A percentile compares a stretch with the other conserved stretches of the same genome.
These are phyloP conservation scores for Sarcodon sp. DNA, from an alignment of 768 basidiomycete genomes.

Conservation along the genomic window DNA sequence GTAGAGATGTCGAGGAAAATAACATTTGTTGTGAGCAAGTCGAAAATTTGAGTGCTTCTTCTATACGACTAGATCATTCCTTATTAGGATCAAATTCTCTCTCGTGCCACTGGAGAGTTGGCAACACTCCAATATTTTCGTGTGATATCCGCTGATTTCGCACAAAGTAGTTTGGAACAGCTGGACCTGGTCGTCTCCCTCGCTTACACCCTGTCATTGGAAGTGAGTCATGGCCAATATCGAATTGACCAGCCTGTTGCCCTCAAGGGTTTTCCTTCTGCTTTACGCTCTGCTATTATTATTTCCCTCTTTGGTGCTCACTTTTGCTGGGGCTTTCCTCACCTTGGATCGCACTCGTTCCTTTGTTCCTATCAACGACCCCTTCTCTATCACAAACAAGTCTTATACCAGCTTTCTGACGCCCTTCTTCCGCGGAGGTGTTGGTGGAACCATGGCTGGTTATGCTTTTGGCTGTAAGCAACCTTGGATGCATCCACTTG, in stretches of 20 bases:
- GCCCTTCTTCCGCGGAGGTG: conserved; percentile 42
- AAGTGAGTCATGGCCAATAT: background rate
- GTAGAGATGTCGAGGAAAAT: no score
- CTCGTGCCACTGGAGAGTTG: background rate
- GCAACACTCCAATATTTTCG: background rate
- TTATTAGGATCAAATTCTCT: no score
- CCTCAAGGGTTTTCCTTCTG: conserved; percentile 35
- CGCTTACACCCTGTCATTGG: no score
- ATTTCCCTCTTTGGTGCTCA: conserved; percentile 38
- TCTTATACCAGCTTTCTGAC: conserved; percentile 15
- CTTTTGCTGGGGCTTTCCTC: conserved; percentile 60
- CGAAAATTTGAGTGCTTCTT: no score
- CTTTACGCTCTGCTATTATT: conserved; percentile 52
- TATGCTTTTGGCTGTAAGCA: conserved; percentile 47
- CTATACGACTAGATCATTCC: no score
- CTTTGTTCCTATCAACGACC: conserved; percentile 27
- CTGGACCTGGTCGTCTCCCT: no score
- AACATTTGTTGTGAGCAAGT: no score
- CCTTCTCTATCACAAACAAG: conserved; percentile 18
- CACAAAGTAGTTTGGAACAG: no score
- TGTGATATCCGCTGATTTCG: no score
- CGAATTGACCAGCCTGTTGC: conserved; percentile 20
- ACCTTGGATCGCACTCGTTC: conserved; percentile 57
- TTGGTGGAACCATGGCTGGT: conserved; percentile 48
- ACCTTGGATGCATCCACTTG: conserved; percentile 2